These are phyloP conservation scores for Volvox africanus DNA, from an alignment of 139 green algal genomes.

Conservation along the genomic window DNA sequence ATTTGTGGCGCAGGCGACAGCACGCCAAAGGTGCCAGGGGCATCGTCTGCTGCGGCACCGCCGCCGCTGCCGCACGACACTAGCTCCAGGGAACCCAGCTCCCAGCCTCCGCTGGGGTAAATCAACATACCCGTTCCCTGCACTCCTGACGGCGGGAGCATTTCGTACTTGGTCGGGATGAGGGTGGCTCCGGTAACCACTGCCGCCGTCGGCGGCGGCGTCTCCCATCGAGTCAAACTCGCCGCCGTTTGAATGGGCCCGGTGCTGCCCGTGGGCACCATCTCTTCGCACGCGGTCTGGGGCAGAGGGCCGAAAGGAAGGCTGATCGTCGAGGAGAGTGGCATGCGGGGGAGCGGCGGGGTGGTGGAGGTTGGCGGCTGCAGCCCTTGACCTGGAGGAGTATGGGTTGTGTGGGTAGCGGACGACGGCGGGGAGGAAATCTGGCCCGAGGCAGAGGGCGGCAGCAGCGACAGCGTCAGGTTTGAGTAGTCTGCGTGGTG, in stretches of 20 bases:
- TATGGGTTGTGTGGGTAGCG: not conserved
- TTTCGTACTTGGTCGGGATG: not conserved
- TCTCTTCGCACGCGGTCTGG: not conserved
- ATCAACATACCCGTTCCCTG: not conserved
- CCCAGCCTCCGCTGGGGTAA: not conserved
- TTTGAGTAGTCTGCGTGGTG: not conserved
- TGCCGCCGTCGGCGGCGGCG: too few species aligned
- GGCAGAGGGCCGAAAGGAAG: not conserved
- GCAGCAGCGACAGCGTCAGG: not conserved
- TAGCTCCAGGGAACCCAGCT: not conserved
- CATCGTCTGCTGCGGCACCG: not conserved
- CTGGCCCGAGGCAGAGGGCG: not conserved
- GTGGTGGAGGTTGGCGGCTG: not conserved
- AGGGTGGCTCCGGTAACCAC: too few species aligned
- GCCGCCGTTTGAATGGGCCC: too few species aligned
- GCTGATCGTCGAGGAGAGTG: not conserved
- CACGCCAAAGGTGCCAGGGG: not conserved
- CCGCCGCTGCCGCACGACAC: not conserved
- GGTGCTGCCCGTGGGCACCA: not conserved
- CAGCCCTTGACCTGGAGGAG: not conserved
- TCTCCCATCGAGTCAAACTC: not conserved
- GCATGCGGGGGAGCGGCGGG: not conserved
- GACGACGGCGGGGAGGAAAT: not conserved
- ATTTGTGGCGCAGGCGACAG: not conserved
- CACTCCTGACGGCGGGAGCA: not conserved